Conservation (phyloP, 805 yeast species). For the Ogataea parapolymorpha region DNA sequence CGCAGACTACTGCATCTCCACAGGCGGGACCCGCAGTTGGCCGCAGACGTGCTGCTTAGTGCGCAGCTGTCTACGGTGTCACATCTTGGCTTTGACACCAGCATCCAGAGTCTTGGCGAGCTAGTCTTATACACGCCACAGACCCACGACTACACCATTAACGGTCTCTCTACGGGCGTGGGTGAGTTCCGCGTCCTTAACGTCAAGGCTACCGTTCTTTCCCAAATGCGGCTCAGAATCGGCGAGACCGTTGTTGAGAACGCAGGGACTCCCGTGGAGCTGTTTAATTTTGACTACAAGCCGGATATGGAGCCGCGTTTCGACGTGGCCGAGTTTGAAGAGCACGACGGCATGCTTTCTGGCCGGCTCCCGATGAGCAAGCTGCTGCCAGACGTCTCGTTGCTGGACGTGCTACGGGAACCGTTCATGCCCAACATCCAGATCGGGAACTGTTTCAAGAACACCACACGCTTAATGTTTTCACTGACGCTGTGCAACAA, state of each 20-base stretch:
- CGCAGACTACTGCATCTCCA: neutral
- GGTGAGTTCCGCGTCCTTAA: slow-evolving; percentile 13
- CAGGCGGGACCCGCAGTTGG: neutral
- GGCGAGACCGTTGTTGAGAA: slow-evolving; percentile 3
- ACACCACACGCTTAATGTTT: slow-evolving; percentile 9
- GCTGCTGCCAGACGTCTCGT: slow-evolving; percentile 10
- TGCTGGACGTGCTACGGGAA: slow-evolving; percentile 4
- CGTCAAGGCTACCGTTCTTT: slow-evolving; percentile 4
- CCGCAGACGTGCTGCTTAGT: slow-evolving; percentile 12
- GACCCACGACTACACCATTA: neutral
- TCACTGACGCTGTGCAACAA: slow-evolving; percentile 7
- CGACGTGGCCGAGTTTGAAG: slow-evolving; percentile 14
- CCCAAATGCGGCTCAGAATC: slow-evolving; percentile 11
- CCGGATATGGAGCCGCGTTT: slow-evolving; percentile 12
- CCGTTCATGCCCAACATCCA: slow-evolving; percentile 18
- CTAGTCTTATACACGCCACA: neutral
- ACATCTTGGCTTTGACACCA: slow-evolving; percentile 7
- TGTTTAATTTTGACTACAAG: slow-evolving; percentile 5
- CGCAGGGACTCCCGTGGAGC: slow-evolving; percentile 6
- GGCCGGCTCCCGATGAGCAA: slow-evolving; percentile 5
- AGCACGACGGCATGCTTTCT: slow-evolving; percentile 2
- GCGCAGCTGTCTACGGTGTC: slow-evolving; percentile 5
- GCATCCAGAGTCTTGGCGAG: slow-evolving; percentile 6
- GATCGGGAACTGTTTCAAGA: slow-evolving; percentile 13
- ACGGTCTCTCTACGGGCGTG: slow-evolving; percentile 14